These are phyloP conservation scores for Mycena epipterygia DNA, from an alignment of 768 basidiomycete genomes.

Conservation along the genomic window DNA sequence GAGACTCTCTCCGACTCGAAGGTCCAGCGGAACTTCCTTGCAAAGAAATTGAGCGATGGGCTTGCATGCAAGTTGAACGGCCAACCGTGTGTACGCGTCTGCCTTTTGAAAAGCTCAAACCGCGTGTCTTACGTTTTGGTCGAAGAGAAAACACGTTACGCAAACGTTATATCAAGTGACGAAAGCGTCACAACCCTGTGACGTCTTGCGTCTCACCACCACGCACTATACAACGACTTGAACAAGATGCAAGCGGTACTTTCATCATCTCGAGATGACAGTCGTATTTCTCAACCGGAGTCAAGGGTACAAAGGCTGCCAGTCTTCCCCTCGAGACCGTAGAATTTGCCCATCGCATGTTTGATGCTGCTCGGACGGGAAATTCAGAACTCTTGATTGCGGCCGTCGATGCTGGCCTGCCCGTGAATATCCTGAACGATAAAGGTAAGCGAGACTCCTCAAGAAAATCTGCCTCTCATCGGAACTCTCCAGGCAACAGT, in stretches of 20 bases:
- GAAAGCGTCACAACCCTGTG: not conserved
- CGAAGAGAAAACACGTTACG: too few relatives aligned
- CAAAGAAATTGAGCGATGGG: too few relatives aligned
- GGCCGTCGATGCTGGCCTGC: conserved; percentile 78
- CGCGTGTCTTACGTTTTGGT: too few relatives aligned
- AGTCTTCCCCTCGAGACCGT: conserved; percentile 58
- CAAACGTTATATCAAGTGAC: too few relatives aligned
- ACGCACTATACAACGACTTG: not conserved
- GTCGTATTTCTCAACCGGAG: not conserved
- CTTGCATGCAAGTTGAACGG: too few relatives aligned
- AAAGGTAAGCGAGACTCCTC: conserved; percentile 60
- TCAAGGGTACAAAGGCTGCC: conserved; percentile 7
- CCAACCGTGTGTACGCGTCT: too few relatives aligned
- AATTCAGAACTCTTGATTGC: conserved; percentile 64
- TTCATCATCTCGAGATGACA: not conserved
- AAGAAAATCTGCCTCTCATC: not conserved
- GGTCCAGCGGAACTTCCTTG: too few relatives aligned
- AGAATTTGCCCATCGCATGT: conserved; percentile 78
- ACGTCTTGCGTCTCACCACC: not conserved
- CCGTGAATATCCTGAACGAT: conserved; percentile 78
- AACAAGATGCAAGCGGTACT: not conserved
- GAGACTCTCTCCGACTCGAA: too few relatives aligned
- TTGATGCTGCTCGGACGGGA: conserved; percentile 79
- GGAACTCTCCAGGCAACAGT: conserved; percentile 72
- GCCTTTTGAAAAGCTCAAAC: too few relatives aligned